Percentiles rank a stretch among this genome's conserved stretches.
These are phyloP conservation scores for Vitis riparia DNA, from an alignment of 164 flowering plant species.

Conservation along the genomic window DNA sequence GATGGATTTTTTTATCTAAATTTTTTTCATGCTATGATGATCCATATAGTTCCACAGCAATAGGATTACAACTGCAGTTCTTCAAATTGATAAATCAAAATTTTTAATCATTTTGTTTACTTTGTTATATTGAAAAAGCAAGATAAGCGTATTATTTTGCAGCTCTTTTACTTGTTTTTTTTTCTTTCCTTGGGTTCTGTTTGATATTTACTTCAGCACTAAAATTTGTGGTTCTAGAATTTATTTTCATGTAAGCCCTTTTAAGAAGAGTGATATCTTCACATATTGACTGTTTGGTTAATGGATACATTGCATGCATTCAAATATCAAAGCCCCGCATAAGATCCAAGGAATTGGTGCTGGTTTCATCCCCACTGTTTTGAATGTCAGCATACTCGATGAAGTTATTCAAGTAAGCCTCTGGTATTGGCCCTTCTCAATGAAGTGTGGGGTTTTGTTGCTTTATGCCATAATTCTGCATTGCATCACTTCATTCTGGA, in stretches of 20 bases:
- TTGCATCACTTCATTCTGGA: neutral
- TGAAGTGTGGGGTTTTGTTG: neutral
- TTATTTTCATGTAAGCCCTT: neutral
- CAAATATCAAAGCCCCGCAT: conserved; percentile 35
- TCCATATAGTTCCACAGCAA: too few species aligned
- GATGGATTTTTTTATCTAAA: too few species aligned
- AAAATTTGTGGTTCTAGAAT: neutral
- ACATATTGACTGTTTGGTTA: neutral
- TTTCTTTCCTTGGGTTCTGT: too few species aligned
- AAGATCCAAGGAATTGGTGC: conserved; percentile 55
- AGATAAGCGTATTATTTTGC: too few species aligned
- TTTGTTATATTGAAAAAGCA: too few species aligned
- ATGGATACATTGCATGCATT: neutral
- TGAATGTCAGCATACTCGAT: conserved; percentile 38
- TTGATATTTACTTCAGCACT: neutral
- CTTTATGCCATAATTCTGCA: neutral
- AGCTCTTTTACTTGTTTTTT: too few species aligned
- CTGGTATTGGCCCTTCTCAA: neutral
- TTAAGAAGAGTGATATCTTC: neutral
- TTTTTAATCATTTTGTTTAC: too few species aligned
- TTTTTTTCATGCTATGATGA: too few species aligned
- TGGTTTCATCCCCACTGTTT: conserved; percentile 45
- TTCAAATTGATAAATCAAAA: too few species aligned
- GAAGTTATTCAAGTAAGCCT: conserved; percentile 43
- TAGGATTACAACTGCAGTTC: too few species aligned